Percentiles rank a stretch among this genome's conserved stretches.
These are phyloP conservation scores for Bryoglossum gracile DNA, from an alignment of 495 filamentous ascomycete genomes.

Conservation along the genomic window DNA sequence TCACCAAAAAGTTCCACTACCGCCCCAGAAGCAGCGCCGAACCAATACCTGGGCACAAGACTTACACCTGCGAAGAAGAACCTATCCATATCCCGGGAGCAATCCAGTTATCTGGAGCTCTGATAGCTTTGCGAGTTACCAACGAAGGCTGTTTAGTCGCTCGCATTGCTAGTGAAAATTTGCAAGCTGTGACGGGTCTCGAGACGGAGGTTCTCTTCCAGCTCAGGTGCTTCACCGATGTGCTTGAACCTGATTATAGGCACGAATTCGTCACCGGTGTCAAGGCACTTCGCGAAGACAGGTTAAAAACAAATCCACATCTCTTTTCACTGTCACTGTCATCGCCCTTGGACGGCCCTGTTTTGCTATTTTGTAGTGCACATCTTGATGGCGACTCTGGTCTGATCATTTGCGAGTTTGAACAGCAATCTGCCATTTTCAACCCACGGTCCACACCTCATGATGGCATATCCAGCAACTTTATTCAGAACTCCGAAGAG, in stretches of 20 bases:
- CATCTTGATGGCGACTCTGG: no score
- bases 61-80: background rate
- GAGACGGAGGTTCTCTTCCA: background rate
- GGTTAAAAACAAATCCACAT: background rate
- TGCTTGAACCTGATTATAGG: background rate
- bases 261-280: background rate
- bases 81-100: background rate
- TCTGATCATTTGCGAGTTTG: slow-evolving; percentile 93
- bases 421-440: slow-evolving; percentile 65
- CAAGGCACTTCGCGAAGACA: background rate
- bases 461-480: no score
- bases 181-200: background rate
- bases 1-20: no score
- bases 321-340: background rate
- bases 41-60: background rate
- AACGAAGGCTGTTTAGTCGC: background rate
- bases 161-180: background rate
- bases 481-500: no score
- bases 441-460: no score
- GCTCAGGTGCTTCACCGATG: background rate
- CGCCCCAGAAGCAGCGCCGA: background rate
- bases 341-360: no score
- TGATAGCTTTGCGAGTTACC: background rate
- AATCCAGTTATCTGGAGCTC: background rate
- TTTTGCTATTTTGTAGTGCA: no score